These are phyloP conservation scores for Perkinsus olseni DNA, from an alignment of 169 alveolate species.

Conservation along the genomic window DNA sequence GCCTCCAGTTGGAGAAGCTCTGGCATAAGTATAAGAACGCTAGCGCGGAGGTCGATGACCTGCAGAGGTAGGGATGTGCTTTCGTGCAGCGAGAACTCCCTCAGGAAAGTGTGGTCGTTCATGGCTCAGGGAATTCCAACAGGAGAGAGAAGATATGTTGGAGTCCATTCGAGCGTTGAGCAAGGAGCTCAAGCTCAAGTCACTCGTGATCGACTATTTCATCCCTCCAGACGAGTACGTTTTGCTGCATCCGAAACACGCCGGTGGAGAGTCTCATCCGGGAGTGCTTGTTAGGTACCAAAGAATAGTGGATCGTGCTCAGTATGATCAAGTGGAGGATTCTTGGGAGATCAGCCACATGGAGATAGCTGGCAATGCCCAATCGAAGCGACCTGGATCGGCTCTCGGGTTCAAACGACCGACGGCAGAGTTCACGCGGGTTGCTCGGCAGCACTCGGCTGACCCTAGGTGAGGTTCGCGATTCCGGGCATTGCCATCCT, in stretches of 20 bases:
- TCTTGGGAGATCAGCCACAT: conserved; percentile 19
- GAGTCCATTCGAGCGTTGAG: conserved; percentile 53
- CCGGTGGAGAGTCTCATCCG: background rate
- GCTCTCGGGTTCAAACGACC: conserved; percentile 59
- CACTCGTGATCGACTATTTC: conserved; percentile 48
- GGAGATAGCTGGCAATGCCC: conserved; percentile 18
- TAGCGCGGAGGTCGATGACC: conserved; percentile 51
- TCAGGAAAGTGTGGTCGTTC: too few species aligned
- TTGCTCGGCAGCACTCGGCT: conserved; percentile 31
- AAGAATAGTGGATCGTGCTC: conserved; percentile 11
- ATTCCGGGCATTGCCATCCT: background rate
- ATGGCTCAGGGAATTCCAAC: conserved; percentile 40
- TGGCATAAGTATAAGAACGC: conserved; percentile 49
- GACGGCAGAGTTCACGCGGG: conserved; percentile 51
- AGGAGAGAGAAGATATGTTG: conserved; percentile 58
- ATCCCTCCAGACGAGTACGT: conserved; percentile 52
- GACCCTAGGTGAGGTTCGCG: background rate
- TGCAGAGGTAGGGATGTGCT: conserved; percentile 23
- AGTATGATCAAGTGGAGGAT: conserved; percentile 14
- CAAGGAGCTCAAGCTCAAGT: conserved; percentile 50
- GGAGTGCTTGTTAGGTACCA: background rate
- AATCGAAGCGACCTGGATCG: conserved; percentile 39
- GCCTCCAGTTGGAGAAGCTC: conserved; percentile 32
- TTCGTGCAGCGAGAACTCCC: too few species aligned
- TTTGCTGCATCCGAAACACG: background rate